A percentile compares a stretch with the other conserved stretches of the same genome.
These are phyloP conservation scores for Cryptococcus sp. DNA, from an alignment of 1,284 basidiomycete genomes.

Conservation along the genomic window DNA sequence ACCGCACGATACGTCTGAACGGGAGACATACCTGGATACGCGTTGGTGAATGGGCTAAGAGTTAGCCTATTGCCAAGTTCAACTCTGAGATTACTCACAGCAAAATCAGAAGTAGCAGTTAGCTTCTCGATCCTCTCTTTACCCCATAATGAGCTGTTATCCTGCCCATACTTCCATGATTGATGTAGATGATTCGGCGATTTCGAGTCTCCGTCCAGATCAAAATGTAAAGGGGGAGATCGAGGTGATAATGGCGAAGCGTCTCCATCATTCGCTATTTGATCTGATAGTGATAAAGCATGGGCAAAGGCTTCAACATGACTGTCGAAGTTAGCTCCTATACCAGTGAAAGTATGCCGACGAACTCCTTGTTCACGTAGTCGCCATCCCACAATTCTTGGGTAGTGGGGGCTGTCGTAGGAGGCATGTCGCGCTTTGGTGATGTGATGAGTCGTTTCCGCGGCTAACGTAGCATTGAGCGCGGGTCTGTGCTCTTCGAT, in stretches of 20 bases:
- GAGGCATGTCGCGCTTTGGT: not conserved
- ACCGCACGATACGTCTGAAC: not conserved
- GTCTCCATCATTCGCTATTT: conserved; percentile 26
- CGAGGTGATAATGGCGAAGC: conserved; percentile 26
- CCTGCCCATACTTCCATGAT: conserved; percentile 33
- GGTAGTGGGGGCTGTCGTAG: not conserved
- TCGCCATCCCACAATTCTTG: conserved; percentile 49
- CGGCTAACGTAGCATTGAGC: too few relatives aligned
- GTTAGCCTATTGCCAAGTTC: not conserved
- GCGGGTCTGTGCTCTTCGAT: too few relatives aligned
- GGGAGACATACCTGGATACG: conserved; percentile 50
- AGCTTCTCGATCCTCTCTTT: conserved; percentile 63
- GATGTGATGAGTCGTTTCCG: too few relatives aligned
- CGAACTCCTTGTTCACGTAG: conserved; percentile 68
- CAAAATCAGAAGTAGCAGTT: conserved; percentile 85
- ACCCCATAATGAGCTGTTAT: conserved; percentile 23
- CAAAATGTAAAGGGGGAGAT: conserved; percentile 17
- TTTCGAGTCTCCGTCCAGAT: not conserved
- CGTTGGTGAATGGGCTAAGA: conserved; percentile 68
- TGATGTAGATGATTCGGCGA: not conserved
- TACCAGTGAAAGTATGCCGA: not conserved
- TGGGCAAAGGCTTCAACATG: conserved; percentile 44
- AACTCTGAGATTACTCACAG: conserved; percentile 43
- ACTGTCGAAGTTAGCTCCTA: conserved; percentile 11
- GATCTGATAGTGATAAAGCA: conserved; percentile 40